Conservation (phyloP, 805 yeast genomes). For the Suhomyces sp. region DNA sequence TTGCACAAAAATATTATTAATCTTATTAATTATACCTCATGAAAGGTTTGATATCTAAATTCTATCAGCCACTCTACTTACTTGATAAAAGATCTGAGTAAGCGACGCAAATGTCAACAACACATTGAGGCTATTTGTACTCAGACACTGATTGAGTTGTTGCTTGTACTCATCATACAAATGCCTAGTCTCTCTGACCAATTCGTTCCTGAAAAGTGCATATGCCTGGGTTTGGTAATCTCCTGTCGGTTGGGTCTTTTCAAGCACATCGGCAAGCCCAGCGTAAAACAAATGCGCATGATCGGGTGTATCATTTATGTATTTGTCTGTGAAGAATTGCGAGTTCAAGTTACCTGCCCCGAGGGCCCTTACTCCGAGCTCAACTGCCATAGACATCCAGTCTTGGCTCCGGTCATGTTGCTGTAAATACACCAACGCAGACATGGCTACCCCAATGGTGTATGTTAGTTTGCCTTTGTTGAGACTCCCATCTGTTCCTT, state of each 20-base stretch:
- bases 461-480: constrained; percentile 28
- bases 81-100: constrained; percentile 18
- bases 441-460: constrained; percentile 22
- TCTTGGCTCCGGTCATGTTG: constrained; percentile 11
- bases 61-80: constrained; percentile 10
- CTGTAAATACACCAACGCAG: constrained; percentile 18
- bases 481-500: constrained; percentile 11
- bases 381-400: constrained; percentile 18
- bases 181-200: constrained; percentile 20
- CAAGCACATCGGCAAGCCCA: constrained; percentile 21
- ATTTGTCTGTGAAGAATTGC: constrained; percentile 18
- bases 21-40: not conserved
- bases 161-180: constrained; percentile 14
- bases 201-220: constrained; percentile 13
- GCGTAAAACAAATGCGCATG: constrained; percentile 20
- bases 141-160: constrained; percentile 5
- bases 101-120: constrained; percentile 18
- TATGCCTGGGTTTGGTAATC: constrained; percentile 16
- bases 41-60: constrained; percentile 1
- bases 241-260: constrained; percentile 12
- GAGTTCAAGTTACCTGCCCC: constrained; percentile 13
- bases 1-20: constrained; percentile 10
- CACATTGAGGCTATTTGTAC: constrained; percentile 5
- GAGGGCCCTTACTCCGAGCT: constrained; percentile 7
- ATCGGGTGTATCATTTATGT: constrained; percentile 21